Evolutionary conservation across 352 stramenopile species (phyloP).

Genomic region (Phytophthora pseudosyringae): DNA sequence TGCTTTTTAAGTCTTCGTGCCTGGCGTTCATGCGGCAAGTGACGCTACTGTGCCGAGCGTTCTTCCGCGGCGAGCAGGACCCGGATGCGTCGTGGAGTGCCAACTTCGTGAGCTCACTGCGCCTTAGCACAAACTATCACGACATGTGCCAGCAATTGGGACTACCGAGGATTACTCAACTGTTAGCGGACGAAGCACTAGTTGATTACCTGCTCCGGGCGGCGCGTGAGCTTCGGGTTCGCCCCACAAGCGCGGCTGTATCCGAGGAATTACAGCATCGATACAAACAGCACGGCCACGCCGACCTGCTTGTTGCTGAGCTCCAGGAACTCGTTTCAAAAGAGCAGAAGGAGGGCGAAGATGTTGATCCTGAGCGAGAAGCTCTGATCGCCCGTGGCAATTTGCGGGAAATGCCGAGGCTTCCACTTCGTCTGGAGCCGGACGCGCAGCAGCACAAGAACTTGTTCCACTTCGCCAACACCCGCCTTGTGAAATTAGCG

Average conservation of each 20-base stretch:
- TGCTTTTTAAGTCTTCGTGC: constrained; percentile 80
- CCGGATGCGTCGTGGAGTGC: constrained; percentile 77
- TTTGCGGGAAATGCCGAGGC: constrained; percentile 51
- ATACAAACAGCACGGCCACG: constrained; percentile 65
- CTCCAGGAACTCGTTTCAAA: constrained; percentile 35
- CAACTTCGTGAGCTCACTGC: constrained; percentile 82
- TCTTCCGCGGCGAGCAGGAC: constrained; percentile 82
- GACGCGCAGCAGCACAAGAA: constrained; percentile 40
- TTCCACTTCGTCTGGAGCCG: constrained; percentile 59
- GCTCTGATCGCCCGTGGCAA: constrained; percentile 49
- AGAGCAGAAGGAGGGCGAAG: constrained; percentile 5
- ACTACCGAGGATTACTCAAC: constrained; percentile 60
- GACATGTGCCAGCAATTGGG: constrained; percentile 81
- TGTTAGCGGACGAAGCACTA: constrained; percentile 56
- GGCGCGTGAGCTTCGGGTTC: constrained; percentile 54
- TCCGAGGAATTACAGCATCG: constrained; percentile 51
- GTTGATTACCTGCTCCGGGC: constrained; percentile 64
- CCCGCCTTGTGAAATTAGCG: constrained; percentile 68
- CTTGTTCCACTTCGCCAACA: constrained; percentile 69
- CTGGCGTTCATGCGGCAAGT: constrained; percentile 81
- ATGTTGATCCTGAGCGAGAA: constrained; percentile 18
- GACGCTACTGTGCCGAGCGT: constrained; percentile 73
- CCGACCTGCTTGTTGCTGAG: constrained; percentile 49
- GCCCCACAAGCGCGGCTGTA: constrained; percentile 51
- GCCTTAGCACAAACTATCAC: constrained; percentile 76